Evolutionary conservation across 2,329 filamentous ascomycete species (phyloP).

Genomic region (Xylariaceae sp.): DNA sequence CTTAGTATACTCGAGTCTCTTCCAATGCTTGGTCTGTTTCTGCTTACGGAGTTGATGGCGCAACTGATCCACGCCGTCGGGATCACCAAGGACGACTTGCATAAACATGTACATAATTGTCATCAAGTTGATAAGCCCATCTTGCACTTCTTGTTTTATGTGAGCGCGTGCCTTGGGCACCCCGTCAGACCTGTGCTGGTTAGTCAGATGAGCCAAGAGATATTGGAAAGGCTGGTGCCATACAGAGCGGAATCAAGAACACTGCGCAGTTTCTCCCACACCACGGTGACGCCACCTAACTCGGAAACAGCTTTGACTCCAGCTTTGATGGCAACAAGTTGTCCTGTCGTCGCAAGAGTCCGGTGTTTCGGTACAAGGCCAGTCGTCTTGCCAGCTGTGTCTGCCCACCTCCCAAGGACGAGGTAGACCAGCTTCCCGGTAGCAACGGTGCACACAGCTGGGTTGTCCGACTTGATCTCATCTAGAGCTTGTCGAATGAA

Average conservation of each 20-base stretch:
- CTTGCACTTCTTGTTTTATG: slow-evolving; percentile 47
- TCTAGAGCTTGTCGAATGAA: slow-evolving; percentile 54
- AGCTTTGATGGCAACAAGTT: slow-evolving; percentile 54
- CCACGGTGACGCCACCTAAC: slow-evolving; percentile 43
- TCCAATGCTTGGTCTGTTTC: not conserved
- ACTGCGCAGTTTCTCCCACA: slow-evolving; percentile 47
- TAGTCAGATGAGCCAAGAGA: slow-evolving; percentile 25
- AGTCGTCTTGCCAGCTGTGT: slow-evolving; percentile 51
- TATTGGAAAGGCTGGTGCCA: slow-evolving; percentile 17
- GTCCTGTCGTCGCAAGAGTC: slow-evolving; percentile 46
- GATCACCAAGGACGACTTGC: slow-evolving; percentile 50
- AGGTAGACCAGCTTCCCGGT: slow-evolving; percentile 57
- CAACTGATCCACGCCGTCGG: slow-evolving; percentile 42
- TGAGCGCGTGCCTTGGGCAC: slow-evolving; percentile 34
- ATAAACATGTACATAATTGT: slow-evolving; percentile 58
- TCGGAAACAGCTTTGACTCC: slow-evolving; percentile 48
- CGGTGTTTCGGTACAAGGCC: slow-evolving; percentile 40
- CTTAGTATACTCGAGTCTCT: slow-evolving; percentile 17
- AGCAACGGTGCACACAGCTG: slow-evolving; percentile 44
- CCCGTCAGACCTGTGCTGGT: slow-evolving; percentile 43
- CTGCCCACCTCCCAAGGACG: slow-evolving; percentile 64
- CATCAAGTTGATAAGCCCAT: slow-evolving; percentile 58
- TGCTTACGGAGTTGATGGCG: slow-evolving; percentile 47
- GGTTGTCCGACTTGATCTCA: slow-evolving; percentile 40
- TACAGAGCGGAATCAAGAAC: slow-evolving; percentile 51